These are phyloP conservation scores for Aspergillus kassunensis DNA, from an alignment of 495 filamentous ascomycete genomes.

Conservation along the genomic window DNA sequence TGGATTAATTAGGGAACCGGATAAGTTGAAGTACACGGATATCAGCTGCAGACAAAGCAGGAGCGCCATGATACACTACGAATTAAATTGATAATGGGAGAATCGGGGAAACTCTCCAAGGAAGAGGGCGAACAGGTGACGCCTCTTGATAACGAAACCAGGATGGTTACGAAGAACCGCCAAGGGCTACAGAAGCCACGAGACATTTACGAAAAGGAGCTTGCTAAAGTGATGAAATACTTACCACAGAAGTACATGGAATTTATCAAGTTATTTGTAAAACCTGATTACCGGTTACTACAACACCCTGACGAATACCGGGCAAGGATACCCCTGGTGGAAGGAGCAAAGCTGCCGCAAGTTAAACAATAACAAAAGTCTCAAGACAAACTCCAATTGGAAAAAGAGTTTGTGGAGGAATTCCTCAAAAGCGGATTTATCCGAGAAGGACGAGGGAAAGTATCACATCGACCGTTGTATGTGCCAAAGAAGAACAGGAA, in stretches of 20 bases:
- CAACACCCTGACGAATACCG: neutral
- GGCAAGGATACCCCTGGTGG: neutral
- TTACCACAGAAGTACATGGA: constrained; percentile 1
- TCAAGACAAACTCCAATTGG: neutral
- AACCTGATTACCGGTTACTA: neutral
- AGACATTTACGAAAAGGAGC: neutral
- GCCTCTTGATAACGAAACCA: no score
- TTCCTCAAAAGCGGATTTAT: neutral
- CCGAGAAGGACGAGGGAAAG: neutral
- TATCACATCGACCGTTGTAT: neutral
- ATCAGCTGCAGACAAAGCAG: no score
- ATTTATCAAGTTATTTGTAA: neutral
- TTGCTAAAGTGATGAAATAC: neutral
- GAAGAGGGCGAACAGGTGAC: no score
- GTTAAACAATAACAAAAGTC: neutral
- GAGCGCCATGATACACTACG: no score
- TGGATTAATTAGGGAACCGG: no score
- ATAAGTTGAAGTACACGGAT: no score
- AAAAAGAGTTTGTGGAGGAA: neutral
- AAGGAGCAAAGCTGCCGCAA: neutral
- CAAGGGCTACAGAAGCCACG: neutral
- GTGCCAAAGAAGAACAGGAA: neutral
- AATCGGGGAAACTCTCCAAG: no score
- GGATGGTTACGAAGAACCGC: no score
- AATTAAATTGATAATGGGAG: no score